A percentile compares a stretch with the other conserved stretches of the same genome.
These are phyloP conservation scores for Monilinia fructicola DNA, from an alignment of 2,329 filamentous ascomycete species.

Conservation along the genomic window DNA sequence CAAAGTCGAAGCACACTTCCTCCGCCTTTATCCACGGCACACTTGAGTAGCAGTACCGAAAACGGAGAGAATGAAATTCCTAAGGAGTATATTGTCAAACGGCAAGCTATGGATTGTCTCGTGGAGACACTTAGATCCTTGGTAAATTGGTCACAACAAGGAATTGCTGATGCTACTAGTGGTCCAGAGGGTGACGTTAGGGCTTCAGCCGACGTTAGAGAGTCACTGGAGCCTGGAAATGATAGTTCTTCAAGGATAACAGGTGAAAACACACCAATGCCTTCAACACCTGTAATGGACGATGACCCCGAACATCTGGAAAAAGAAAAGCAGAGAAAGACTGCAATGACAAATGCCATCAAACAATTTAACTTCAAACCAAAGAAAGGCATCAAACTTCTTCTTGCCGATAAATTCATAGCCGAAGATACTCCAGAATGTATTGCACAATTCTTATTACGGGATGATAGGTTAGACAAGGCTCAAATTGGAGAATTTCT, in stretches of 20 bases:
- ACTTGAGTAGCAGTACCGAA: conserved; percentile 47
- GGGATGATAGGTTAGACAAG: conserved; percentile 85
- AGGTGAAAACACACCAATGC: conserved; percentile 52
- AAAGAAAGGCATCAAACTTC: conserved; percentile 83
- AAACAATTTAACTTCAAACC: conserved; percentile 97
- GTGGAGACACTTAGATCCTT: conserved; percentile 87
- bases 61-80: conserved; percentile 72
- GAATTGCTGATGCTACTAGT: conserved; percentile 60
- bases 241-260: conserved; percentile 63
- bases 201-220: conserved; percentile 58
- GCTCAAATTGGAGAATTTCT: conserved; percentile 90
- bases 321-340: conserved; percentile 91
- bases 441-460: conserved; percentile 78
- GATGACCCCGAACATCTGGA: conserved; percentile 95
- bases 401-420: conserved; percentile 87
- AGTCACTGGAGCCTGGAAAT: conserved; percentile 73
- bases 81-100: conserved; percentile 87
- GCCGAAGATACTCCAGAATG: conserved; percentile 73
- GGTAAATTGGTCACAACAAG: conserved; percentile 81
- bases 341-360: conserved; percentile 83
- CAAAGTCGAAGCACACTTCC: conserved; percentile 82
- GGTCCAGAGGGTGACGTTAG: conserved; percentile 53
- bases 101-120: conserved; percentile 81
- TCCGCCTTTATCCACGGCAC: conserved; percentile 66
- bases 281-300: conserved; percentile 69